These are phyloP conservation scores for Vaccinium darrowii DNA, from an alignment of 148 eudicot genomes.

Conservation along the genomic window DNA sequence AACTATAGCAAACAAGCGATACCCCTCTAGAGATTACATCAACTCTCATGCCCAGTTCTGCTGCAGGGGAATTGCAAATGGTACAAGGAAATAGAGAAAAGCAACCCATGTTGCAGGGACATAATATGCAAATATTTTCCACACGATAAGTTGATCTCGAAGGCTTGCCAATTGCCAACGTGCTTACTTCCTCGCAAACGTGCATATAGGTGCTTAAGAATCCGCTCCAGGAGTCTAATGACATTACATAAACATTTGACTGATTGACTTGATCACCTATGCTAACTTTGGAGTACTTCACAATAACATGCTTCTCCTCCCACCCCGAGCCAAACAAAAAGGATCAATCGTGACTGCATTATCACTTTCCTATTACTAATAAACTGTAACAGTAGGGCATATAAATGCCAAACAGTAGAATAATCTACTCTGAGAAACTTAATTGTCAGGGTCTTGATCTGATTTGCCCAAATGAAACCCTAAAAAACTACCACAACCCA, in stretches of 20 bases:
- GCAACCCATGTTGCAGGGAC: slow-evolving; percentile 25
- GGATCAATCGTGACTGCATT: neutral
- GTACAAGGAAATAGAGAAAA: slow-evolving; percentile 23
- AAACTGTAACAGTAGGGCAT: neutral
- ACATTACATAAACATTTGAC: neutral
- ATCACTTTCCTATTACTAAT: neutral
- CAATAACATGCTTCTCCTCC: neutral
- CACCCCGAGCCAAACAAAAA: neutral
- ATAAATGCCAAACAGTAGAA: neutral
- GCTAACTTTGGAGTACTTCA: neutral
- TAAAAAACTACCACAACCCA: neutral
- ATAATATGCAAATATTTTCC: neutral
- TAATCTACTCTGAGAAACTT: neutral
- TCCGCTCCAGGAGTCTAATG: neutral
- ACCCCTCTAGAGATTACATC: slow-evolving; percentile 50
- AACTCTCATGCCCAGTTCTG: slow-evolving; percentile 52
- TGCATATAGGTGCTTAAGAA: neutral
- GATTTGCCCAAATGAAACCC: neutral
- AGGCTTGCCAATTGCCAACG: slow-evolving; percentile 13
- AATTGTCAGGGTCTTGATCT: neutral
- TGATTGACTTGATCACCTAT: neutral
- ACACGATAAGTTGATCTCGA: slow-evolving; percentile 12
- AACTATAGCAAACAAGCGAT: slow-evolving; percentile 52
- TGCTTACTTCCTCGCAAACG: slow-evolving; percentile 9
- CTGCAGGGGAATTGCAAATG: slow-evolving; percentile 40